phyloP scores from a whole-genome alignment of 345 rosid genomes.

The Camelina hispida region DNA sequence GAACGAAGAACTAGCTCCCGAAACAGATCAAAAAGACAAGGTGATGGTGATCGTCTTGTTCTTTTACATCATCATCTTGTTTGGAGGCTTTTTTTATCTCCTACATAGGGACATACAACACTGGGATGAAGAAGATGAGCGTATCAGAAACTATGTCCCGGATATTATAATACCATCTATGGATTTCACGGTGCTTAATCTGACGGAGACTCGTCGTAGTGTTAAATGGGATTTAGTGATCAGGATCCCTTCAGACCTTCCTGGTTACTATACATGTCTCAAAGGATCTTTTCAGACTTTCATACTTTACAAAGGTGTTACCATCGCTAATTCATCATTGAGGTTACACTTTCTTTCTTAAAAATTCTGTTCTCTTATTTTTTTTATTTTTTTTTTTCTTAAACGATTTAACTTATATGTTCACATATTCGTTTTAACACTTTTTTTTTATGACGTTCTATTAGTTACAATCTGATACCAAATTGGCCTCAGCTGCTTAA shows the following conservation, averaged over 20 bases:
- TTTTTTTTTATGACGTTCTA: not conserved
- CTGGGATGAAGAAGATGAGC: too few species aligned
- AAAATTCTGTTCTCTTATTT: not conserved
- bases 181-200: constrained; percentile 4
- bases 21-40: too few species aligned
- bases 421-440: not conserved
- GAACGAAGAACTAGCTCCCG: too few species aligned
- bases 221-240: constrained; percentile 7
- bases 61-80: too few species aligned
- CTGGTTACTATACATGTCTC: not conserved
- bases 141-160: not conserved
- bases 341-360: not conserved
- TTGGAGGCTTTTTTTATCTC: too few species aligned
- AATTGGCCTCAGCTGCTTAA: not conserved
- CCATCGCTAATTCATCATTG: constrained; percentile 6
- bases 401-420: not conserved
- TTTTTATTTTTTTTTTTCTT: too few species aligned
- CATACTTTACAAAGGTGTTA: constrained; percentile 7
- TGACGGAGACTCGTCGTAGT: not conserved
- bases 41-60: too few species aligned
- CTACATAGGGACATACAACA: too few species aligned
- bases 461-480: not conserved
- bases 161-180: constrained; percentile 7
- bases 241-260: not conserved
- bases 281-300: not conserved